These are phyloP conservation scores for Beauveria sp. DNA, from an alignment of 2,329 filamentous ascomycete genomes.

Conservation along the genomic window DNA sequence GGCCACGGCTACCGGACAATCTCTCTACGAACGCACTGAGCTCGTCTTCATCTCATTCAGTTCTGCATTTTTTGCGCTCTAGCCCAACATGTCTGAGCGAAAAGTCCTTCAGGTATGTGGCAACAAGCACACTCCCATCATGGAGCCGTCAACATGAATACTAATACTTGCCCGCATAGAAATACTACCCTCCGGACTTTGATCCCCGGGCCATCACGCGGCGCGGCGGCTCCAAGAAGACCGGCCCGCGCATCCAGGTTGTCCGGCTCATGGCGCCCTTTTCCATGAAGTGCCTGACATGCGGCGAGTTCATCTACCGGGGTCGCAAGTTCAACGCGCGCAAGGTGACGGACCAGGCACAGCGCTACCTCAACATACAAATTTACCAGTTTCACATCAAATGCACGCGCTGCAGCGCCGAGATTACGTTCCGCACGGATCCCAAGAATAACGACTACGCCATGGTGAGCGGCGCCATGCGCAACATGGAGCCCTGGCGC, in stretches of 20 bases:
- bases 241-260: slow-evolving; percentile 73
- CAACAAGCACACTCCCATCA: neutral
- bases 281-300: slow-evolving; percentile 37
- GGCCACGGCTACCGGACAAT: neutral
- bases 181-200: slow-evolving; percentile 71
- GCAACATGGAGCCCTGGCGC: slow-evolving; percentile 91
- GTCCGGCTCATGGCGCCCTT: slow-evolving; percentile 70
- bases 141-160: neutral
- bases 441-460: slow-evolving; percentile 91
- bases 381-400: slow-evolving; percentile 79
- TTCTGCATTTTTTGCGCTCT: neutral
- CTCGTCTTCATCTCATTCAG: neutral
- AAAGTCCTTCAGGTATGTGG: slow-evolving; percentile 55
- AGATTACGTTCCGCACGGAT: slow-evolving; percentile 92
- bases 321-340: slow-evolving; percentile 92
- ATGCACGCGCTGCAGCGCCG: slow-evolving; percentile 76
- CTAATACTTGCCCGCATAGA: slow-evolving; percentile 23
- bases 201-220: slow-evolving; percentile 76
- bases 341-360: slow-evolving; percentile 82
- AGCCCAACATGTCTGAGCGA: slow-evolving; percentile 67
- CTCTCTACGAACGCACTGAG: neutral
- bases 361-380: slow-evolving; percentile 81
- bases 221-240: slow-evolving; percentile 60
- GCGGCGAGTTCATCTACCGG: slow-evolving; percentile 78
- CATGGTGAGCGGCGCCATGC: slow-evolving; percentile 72